Conservation (phyloP, 2,329 filamentous ascomycete genomes). For the Parafenestella ontariensis region DNA sequence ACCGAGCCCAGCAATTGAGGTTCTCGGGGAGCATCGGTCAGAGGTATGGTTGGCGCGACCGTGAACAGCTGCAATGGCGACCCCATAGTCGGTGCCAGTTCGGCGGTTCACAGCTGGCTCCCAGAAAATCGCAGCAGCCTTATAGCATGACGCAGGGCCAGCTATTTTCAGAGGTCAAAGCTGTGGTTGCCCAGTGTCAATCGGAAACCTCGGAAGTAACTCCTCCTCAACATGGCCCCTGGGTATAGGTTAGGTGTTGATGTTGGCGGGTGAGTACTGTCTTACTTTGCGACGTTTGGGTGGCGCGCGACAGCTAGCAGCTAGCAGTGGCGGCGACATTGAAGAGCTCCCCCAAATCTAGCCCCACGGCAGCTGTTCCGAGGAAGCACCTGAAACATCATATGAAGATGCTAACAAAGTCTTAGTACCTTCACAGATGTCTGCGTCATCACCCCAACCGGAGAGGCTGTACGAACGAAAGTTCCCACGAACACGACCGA, state of each 20-base stretch:
- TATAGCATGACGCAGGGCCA: conserved; percentile 16
- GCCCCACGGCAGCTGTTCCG: not conserved
- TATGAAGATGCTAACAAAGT: conserved; percentile 14
- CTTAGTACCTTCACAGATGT: conserved; percentile 58
- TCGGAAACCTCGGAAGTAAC: not conserved
- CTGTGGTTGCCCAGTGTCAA: not conserved
- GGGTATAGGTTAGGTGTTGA: conserved; percentile 45
- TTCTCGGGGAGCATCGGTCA: not conserved
- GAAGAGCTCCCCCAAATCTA: conserved; percentile 1
- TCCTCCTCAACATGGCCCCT: conserved; percentile 8
- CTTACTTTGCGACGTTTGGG: not conserved
- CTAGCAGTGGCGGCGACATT: not conserved
- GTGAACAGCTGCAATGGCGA: not conserved
- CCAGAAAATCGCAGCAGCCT: conserved; percentile 13
- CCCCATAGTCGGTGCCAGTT: conserved; percentile 4
- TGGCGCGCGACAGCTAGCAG: not conserved
- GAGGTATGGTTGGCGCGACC: not conserved
- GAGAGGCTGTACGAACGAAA: conserved; percentile 55
- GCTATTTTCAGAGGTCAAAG: not conserved
- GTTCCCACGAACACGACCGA: conserved; percentile 55
- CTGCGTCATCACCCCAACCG: conserved; percentile 55
- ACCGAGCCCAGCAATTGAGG: not conserved
- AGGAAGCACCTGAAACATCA: not conserved
- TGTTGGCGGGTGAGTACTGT: conserved; percentile 42
- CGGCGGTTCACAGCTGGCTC: conserved; percentile 6